Evolutionary conservation across 2,329 filamentous ascomycete species (phyloP).

Genomic region (Ophiobolus disseminans): DNA sequence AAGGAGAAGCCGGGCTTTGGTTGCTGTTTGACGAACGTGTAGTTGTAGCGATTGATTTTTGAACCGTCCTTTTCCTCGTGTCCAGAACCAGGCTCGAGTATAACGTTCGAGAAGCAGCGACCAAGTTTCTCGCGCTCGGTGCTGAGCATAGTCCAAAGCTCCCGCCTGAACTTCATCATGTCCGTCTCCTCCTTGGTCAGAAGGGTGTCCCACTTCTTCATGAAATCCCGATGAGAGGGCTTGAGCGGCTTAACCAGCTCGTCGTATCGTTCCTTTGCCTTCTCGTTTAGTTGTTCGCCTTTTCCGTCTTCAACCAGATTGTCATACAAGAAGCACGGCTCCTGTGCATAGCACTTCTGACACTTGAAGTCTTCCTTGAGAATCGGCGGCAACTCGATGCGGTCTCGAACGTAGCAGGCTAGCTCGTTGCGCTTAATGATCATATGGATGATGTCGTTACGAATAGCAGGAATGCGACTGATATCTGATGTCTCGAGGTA

Average conservation of each 20-base stretch:
- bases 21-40: constrained; percentile 79
- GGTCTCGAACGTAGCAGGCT: constrained; percentile 82
- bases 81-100: constrained; percentile 79
- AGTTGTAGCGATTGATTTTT: constrained; percentile 91
- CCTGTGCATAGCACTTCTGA: constrained; percentile 87
- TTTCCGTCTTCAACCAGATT: constrained; percentile 85
- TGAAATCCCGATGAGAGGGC: constrained; percentile 78
- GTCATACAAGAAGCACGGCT: constrained; percentile 91
- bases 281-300: constrained; percentile 80
- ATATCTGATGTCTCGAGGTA: constrained; percentile 93
- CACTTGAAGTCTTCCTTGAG: constrained; percentile 82
- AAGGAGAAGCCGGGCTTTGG: constrained; percentile 75
- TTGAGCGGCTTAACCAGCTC: constrained; percentile 81
- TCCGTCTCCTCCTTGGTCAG: constrained; percentile 95
- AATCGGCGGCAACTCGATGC: constrained; percentile 84
- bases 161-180: constrained; percentile 82
- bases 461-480: constrained; percentile 81
- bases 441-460: constrained; percentile 92
- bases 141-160: constrained; percentile 96
- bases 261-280: constrained; percentile 80
- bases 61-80: constrained; percentile 72
- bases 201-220: constrained; percentile 91
- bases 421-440: constrained; percentile 93
- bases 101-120: constrained; percentile 86
- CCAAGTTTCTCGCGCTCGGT: constrained; percentile 85